Base-by-base conservation (phyloP, 805 yeast species). In the Starmerella geochares region DNA sequence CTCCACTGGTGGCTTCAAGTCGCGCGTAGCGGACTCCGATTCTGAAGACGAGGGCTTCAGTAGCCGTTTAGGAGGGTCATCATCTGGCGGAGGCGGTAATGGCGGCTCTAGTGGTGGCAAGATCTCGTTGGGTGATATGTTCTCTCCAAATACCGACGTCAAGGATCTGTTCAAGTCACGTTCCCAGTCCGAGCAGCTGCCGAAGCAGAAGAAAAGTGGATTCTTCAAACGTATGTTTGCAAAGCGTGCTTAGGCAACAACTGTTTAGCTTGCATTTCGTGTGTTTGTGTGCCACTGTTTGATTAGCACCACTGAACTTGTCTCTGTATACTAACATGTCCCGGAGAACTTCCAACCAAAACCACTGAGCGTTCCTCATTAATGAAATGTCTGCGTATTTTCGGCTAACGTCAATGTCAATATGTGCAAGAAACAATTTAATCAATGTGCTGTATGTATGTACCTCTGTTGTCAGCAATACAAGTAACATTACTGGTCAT, bases 21-120 rank as follows among this genome's bases (percentile, higher is more conserved):
- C 65, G n/a, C 58, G 67, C 9, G 54, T 64, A 38, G 63, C 62
- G 20, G 68, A 64, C 46, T 56, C 62, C 4, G 67, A 64, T 47
- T 56, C 63, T 10, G 67, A 64, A 7, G 64, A 62, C 32, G 67
- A 63, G 11, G 45, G 46, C 19, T 14, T 23, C 45, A 32, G 32
- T 32, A 10, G 47, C 16, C 35, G 35, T 14, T 5, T 31, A 5
- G 17, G 17, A 31, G 35, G 35, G 14, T 7, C 7, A 6, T 31
- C 35, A n/a, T n/a, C n/a, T n/a, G n/a, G n/a, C 49, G 28, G 41
- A 49, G 36, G 43, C 27, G 42, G 42, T 13, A 3, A n/a, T 13
- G 29, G 35, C 17, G 29, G 21, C 25, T 6, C 9, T 5, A 46
- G 44, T 33, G 44, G 36, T 17, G 48, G 41, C 44, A 54, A 49